Base-by-base conservation (phyloP, 495 filamentous ascomycete species). In the Penicillium daleae region DNA sequence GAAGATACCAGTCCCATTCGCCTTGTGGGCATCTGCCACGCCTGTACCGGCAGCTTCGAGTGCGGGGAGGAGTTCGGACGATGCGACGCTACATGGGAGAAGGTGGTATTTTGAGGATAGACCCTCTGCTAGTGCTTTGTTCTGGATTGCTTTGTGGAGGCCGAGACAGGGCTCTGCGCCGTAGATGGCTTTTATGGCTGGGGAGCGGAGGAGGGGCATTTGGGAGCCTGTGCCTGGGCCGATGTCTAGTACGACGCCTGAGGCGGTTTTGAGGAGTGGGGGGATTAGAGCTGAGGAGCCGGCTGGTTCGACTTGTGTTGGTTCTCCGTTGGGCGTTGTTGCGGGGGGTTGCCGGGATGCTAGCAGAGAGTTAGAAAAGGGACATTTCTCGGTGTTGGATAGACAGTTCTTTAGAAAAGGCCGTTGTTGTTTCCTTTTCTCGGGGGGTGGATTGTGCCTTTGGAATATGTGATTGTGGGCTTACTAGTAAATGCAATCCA, bases 141-240 rank as follows among this genome's bases (percentile, higher is more conserved):
- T 58, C 4, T 75, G 75, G 33, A 93, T 74, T 13, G 64, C 66
- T 2, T 49, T 61, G 70, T 92, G 89, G 0, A 89, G 79, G 0
- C 72, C 73, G 0, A 37, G 4, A 67, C 89, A 90, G 3, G 89
- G 89, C 74, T 92, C 89, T 1, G 90, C 78, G 64, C 89, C 89
- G 71, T 85, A 89, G 48, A 92, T 81, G 57, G 82, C 79, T 33
- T 74, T 84, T 57, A 90, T 80, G 5, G 65, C 65, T 0, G 70
- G 72, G 6, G 75, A 74, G 48, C 70, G 73, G 17, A 82, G 73
- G 52, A 77, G 74, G 12, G 76, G 76, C 73, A 82, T 80, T 53
- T 83, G 78, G 1, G 74, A 73, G 33, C 82, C 81, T 29, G 78
- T 77, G 10, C 82, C 82, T n/a, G 82, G 80, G 17, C 81, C 81